phyloP scores from a whole-genome alignment of 1,139 yeast species.

The Pichia sp. region DNA sequence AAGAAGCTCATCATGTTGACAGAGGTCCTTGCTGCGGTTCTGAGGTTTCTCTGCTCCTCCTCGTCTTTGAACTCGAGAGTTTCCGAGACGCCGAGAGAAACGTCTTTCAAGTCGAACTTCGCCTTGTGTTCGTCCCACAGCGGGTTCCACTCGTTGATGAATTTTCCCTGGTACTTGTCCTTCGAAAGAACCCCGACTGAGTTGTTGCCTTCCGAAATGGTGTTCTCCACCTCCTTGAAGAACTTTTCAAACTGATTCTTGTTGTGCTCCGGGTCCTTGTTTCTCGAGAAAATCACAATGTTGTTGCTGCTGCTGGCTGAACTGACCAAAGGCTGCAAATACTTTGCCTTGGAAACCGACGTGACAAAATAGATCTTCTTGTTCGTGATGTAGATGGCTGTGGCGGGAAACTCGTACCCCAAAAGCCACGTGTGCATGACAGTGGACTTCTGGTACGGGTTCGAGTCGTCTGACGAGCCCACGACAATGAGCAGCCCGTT shows the following conservation, averaged over 20 bases:
- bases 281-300: conserved; percentile 71
- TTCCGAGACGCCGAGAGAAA: conserved; percentile 49
- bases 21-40: conserved; percentile 73
- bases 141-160: conserved; percentile 74
- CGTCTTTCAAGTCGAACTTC: conserved; percentile 50
- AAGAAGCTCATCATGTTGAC: conserved; percentile 78
- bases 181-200: conserved; percentile 60
- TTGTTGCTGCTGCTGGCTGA: conserved; percentile 26
- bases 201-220: conserved; percentile 39
- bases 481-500: conserved; percentile 62
- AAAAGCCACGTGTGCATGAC: conserved; percentile 87
- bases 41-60: conserved; percentile 63
- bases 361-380: conserved; percentile 67
- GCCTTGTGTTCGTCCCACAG: conserved; percentile 41
- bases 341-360: conserved; percentile 82
- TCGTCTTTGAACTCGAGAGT: conserved; percentile 76
- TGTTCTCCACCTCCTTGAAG: conserved; percentile 39
- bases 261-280: conserved; percentile 77
- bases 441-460: conserved; percentile 87
- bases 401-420: conserved; percentile 94
- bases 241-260: conserved; percentile 60
- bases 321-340: conserved; percentile 52
- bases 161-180: conserved; percentile 78
- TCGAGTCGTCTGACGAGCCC: conserved; percentile 82
- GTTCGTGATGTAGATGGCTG: conserved; percentile 64